These are phyloP conservation scores for Xylariaceae sp. DNA, from an alignment of 2,329 filamentous ascomycete genomes.

Conservation along the genomic window DNA sequence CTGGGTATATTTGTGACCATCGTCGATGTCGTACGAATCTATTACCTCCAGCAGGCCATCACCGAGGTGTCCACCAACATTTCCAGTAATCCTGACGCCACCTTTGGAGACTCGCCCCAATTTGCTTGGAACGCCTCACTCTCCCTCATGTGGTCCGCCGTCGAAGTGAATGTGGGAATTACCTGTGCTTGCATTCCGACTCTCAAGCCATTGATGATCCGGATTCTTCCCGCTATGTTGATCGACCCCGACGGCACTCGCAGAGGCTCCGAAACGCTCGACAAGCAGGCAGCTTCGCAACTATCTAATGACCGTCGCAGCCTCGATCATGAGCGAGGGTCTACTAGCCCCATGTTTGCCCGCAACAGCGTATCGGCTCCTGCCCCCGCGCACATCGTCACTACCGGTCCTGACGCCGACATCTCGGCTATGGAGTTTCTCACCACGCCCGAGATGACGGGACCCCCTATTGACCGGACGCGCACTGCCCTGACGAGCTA, in stretches of 20 bases:
- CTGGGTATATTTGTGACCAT: conserved; percentile 82
- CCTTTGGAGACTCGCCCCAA: conserved; percentile 45
- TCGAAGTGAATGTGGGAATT: conserved; percentile 87
- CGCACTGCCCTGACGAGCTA: conserved; percentile 26
- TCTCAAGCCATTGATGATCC: conserved; percentile 74
- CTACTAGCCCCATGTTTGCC: conserved; percentile 3
- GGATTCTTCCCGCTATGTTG: conserved; percentile 50
- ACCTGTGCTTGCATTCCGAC: conserved; percentile 89
- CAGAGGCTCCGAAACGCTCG: conserved; percentile 20
- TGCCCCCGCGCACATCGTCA: conserved; percentile 7
- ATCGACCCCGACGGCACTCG: conserved; percentile 41
- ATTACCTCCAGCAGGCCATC: conserved; percentile 74
- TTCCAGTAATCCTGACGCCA: conserved; percentile 30
- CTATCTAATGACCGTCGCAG: conserved; percentile 13
- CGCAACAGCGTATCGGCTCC: conserved; percentile 8
- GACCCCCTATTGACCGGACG: conserved; percentile 12
- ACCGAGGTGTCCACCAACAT: conserved; percentile 30
- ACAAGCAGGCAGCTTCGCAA: conserved; percentile 17
- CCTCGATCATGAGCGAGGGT: conserved; percentile 14
- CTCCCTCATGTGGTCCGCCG: conserved; percentile 87
- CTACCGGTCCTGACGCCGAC: conserved; percentile 17
- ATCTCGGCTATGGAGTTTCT: conserved; percentile 38
- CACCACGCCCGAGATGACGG: conserved; percentile 30
- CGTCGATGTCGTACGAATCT: conserved; percentile 83
- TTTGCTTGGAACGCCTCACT: conserved; percentile 71